phyloP scores from a whole-genome alignment of 139 green algal genomes.

The Chlamydomonas sp. region DNA sequence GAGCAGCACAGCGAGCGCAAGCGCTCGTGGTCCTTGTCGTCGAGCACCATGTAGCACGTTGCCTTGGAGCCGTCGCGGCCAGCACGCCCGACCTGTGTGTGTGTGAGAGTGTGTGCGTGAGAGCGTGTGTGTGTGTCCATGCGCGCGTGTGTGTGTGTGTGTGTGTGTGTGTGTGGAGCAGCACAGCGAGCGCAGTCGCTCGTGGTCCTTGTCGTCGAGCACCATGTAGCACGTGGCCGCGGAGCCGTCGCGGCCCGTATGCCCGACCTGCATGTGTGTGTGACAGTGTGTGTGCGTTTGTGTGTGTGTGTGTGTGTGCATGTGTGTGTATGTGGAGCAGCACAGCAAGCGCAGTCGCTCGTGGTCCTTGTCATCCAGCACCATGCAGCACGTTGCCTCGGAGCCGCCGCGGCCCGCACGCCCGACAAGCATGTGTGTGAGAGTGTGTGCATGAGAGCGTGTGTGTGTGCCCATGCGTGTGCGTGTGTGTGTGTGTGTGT shows the following conservation, averaged over 20 bases:
- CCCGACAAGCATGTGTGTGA: conserved; percentile 40
- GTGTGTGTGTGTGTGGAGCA: too few relatives aligned
- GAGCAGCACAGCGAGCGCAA: conserved; percentile 45
- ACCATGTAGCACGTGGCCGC: conserved; percentile 52
- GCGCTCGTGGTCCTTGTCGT: conserved; percentile 53
- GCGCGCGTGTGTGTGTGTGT: too few relatives aligned
- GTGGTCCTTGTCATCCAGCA: conserved; percentile 63
- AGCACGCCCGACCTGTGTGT: conserved; percentile 63
- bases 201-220: conserved; percentile 59
- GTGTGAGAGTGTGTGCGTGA: too few relatives aligned
- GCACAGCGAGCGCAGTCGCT: conserved; percentile 44
- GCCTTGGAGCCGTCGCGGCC: conserved; percentile 54
- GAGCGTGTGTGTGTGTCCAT: too few relatives aligned
- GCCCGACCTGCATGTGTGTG: conserved; percentile 62
- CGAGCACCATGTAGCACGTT: conserved; percentile 55
- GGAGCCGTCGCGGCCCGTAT: conserved; percentile 59
- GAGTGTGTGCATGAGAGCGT: not conserved
- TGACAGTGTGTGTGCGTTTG: too few relatives aligned
- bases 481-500: conserved; percentile 13
- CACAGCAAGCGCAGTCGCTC: conserved; percentile 43
- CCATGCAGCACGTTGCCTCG: conserved; percentile 46
- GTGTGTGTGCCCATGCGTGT: too few relatives aligned
- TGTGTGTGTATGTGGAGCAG: too few relatives aligned
- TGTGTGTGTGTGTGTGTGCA: too few relatives aligned
- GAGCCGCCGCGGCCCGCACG: conserved; percentile 62